These are phyloP conservation scores for Mycena galopus DNA, from an alignment of 768 basidiomycete genomes.

Conservation along the genomic window DNA sequence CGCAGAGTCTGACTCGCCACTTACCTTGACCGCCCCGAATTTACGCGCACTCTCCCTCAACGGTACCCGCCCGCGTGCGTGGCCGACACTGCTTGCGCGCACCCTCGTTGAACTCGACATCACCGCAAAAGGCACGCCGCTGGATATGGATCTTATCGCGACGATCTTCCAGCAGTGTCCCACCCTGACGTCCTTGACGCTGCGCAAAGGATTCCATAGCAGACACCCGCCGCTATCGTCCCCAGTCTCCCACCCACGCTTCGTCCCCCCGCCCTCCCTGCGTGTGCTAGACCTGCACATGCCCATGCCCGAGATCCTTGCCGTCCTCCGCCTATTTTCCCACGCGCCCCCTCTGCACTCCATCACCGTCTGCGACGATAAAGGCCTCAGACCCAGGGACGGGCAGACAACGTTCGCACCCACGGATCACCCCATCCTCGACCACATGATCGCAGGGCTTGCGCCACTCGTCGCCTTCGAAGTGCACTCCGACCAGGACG, in stretches of 20 bases:
- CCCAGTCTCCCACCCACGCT: neutral
- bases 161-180: neutral
- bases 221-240: neutral
- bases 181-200: neutral
- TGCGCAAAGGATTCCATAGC: neutral
- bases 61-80: neutral
- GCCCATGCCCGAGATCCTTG: neutral
- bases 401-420: neutral
- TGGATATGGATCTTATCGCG: neutral
- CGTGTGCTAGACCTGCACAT: neutral
- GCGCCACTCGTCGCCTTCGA: neutral
- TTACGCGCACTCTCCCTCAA: neutral
- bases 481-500: constrained; percentile 5
- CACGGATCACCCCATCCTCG: neutral
- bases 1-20: neutral
- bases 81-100: neutral
- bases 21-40: neutral
- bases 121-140: neutral
- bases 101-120: neutral
- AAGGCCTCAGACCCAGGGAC: neutral
- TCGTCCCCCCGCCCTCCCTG: neutral
- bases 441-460: neutral
- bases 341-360: neutral
- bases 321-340: neutral
- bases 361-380: neutral